Conservation (phyloP, 1,284 basidiomycete species). For the Rhodotorula sp. region DNA sequence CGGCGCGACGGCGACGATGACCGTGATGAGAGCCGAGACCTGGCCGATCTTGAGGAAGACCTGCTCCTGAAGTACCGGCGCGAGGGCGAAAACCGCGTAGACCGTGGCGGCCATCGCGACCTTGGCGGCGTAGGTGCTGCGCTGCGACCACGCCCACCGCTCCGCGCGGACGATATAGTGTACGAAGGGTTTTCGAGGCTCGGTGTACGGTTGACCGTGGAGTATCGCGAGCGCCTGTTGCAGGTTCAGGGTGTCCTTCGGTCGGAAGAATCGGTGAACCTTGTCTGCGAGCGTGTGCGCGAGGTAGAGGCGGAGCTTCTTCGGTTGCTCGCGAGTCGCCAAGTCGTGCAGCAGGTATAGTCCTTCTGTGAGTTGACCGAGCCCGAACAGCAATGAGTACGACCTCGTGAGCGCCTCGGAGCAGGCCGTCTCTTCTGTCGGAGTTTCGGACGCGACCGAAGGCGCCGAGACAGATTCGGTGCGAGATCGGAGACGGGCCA, state of each 20-base stretch:
- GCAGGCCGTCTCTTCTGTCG: conserved; percentile 15
- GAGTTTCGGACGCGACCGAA: not conserved
- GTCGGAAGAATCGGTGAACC: conserved; percentile 2
- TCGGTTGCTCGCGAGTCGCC: not conserved
- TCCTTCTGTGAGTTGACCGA: conserved; percentile 36
- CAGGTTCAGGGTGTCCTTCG: conserved; percentile 16
- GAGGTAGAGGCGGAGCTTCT: conserved; percentile 17
- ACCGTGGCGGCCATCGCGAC: conserved; percentile 32
- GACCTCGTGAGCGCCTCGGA: conserved; percentile 35
- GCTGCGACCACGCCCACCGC: conserved; percentile 26
- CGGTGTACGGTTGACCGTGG: conserved; percentile 22
- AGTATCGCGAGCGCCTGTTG: conserved; percentile 29
- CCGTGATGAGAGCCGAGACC: conserved; percentile 32
- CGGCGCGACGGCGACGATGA: conserved; percentile 33
- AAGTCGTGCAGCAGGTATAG: conserved; percentile 24
- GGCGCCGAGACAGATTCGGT: not conserved
- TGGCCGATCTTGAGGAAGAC: conserved; percentile 32
- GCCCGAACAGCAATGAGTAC: conserved; percentile 36
- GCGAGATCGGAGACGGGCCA: conserved; percentile 14
- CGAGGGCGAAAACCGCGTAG: conserved; percentile 34
- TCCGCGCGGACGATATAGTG: conserved; percentile 15
- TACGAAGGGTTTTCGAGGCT: not conserved
- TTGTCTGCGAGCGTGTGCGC: conserved; percentile 6
- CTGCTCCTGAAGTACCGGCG: conserved; percentile 25
- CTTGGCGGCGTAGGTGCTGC: conserved; percentile 31